Percentiles rank a stretch among this genome's conserved stretches.
phyloP scores from a whole-genome alignment of 768 basidiomycete species.

The Boletus barrowsii region DNA sequence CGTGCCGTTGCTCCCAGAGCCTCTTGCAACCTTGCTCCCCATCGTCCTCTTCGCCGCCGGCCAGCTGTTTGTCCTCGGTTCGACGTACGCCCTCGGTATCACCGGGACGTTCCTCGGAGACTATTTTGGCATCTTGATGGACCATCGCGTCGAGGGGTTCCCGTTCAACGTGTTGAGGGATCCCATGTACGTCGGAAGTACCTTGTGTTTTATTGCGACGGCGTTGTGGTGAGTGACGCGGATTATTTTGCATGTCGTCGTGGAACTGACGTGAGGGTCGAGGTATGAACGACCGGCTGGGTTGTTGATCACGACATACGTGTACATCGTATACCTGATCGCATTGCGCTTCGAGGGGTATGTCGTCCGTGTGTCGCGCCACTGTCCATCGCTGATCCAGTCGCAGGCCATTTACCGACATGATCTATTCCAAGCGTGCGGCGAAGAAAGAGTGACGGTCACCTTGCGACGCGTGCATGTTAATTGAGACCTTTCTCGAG shows the following conservation, averaged over 20 bases:
- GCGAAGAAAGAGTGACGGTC: conserved; percentile 18
- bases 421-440: conserved; percentile 66
- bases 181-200: conserved; percentile 97
- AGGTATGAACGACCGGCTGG: conserved; percentile 90
- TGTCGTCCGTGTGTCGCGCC: conserved; percentile 24
- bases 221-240: conserved; percentile 70
- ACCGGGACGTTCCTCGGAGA: conserved; percentile 91
- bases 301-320: conserved; percentile 72
- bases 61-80: conserved; percentile 81
- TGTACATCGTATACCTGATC: conserved; percentile 79
- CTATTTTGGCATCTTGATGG: conserved; percentile 86
- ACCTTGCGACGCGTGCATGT: not conserved
- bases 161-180: conserved; percentile 91
- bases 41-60: conserved; percentile 63
- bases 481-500: not conserved
- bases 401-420: conserved; percentile 71
- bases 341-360: conserved; percentile 91
- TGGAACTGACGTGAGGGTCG: not conserved
- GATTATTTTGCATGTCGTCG: not conserved
- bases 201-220: conserved; percentile 81
- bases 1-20: conserved; percentile 60
- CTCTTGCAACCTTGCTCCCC: conserved; percentile 59
- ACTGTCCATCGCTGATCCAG: not conserved
- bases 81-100: conserved; percentile 87
- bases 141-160: conserved; percentile 89